phyloP scores from a whole-genome alignment of 2,329 filamentous ascomycete genomes.

The Leptoxyphium fumago region DNA sequence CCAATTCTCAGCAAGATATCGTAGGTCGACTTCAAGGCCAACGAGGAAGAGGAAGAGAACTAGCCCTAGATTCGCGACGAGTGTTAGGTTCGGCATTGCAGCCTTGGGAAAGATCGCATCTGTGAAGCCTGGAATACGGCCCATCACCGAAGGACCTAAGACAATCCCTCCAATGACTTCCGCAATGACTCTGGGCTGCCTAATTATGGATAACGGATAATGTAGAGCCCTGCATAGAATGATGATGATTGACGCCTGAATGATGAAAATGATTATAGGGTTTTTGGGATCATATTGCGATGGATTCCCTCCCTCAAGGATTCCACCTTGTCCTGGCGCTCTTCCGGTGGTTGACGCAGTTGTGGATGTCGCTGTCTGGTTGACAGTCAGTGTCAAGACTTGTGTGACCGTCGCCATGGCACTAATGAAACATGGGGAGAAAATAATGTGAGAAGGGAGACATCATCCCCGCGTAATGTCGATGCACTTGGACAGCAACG shows the following conservation, averaged over 20 bases:
- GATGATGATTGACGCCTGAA: slow-evolving; percentile 60
- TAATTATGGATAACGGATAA: slow-evolving; percentile 60
- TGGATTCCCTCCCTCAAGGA: slow-evolving; percentile 58
- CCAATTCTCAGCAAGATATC: slow-evolving; percentile 68
- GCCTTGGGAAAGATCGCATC: slow-evolving; percentile 59
- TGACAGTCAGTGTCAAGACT: slow-evolving; percentile 10
- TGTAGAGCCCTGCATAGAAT: slow-evolving; percentile 61
- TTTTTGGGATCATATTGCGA: slow-evolving; percentile 53
- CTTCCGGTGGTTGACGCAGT: slow-evolving; percentile 16
- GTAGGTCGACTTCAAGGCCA: slow-evolving; percentile 71
- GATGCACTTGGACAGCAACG: no score
- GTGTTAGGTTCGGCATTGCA: slow-evolving; percentile 60
- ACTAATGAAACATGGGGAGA: no score
- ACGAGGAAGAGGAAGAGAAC: slow-evolving; percentile 80
- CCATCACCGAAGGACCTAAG: slow-evolving; percentile 76
- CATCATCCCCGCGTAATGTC: no score
- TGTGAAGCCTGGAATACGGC: slow-evolving; percentile 66
- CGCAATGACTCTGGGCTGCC: slow-evolving; percentile 69
- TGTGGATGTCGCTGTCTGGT: slow-evolving; percentile 12
- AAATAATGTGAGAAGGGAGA: no score
- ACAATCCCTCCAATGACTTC: slow-evolving; percentile 77
- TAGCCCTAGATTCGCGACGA: slow-evolving; percentile 71
- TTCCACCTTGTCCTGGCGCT: slow-evolving; percentile 46
- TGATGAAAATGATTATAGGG: slow-evolving; percentile 62
- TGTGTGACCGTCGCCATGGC: slow-evolving; percentile 10